Evolutionary conservation across 208 protist species (phyloP).

Genomic region (Acanthamoeba culbertsoni): DNA sequence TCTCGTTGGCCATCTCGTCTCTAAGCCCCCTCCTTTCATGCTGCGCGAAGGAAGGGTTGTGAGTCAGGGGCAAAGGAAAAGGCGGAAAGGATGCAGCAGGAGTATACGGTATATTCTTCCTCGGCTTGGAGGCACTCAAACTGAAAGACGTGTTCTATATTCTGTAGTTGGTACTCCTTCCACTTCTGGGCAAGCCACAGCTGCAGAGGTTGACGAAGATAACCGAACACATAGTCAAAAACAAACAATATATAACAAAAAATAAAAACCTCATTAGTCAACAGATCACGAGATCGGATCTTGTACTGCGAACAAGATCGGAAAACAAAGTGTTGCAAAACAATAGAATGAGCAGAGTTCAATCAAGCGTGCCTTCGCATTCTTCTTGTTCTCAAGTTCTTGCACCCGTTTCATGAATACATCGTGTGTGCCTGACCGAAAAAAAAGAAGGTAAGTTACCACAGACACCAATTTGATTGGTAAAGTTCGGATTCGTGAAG

Average conservation of each 20-base stretch:
- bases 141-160: conserved; percentile 70
- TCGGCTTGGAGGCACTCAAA: conserved; percentile 65
- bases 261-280: neutral
- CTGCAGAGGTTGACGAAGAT: neutral
- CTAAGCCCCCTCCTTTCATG: conserved; percentile 45
- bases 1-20: conserved; percentile 68
- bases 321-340: neutral
- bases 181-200: conserved; percentile 65
- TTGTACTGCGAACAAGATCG: neutral
- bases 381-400: conserved; percentile 67
- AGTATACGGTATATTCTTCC: conserved; percentile 65
- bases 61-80: neutral
- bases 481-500: no score
- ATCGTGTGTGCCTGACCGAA: conserved; percentile 57
- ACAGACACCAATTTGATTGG: no score
- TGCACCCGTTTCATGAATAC: conserved; percentile 61
- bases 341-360: neutral
- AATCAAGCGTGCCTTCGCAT: neutral
- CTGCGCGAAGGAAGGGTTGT: neutral
- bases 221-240: neutral
- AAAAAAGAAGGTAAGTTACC: neutral
- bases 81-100: neutral
- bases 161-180: conserved; percentile 74
- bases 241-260: neutral
- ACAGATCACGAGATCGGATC: neutral